Evolutionary conservation across 495 filamentous ascomycete genomes (phyloP), one percentile per base, ranked within the genome.

Genomic region (Lophium mytilinum): DNA sequence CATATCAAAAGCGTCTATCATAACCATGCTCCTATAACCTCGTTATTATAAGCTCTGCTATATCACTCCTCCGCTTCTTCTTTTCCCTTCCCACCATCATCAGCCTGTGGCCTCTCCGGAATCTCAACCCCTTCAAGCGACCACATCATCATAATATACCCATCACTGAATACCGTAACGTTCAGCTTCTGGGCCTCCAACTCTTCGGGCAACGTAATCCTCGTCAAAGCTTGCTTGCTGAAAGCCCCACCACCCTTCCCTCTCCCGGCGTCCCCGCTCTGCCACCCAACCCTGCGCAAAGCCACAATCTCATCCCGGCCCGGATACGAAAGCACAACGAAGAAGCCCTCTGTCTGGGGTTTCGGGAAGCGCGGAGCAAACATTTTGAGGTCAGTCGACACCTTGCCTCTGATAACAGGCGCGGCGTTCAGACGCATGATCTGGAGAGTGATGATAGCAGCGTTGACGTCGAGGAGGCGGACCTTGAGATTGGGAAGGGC

Each of bases 271-370:
- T 55, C 65, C 18, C 36, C 52, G 19, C 15, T 75, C 12, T 75
- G 78, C 90, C 92, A 97, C 0, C 83, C 84, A 0, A 90, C 81
- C 49, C 93, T 75, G 75, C 95, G 96, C 48, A 97, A 74, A 1
- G 86, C 92, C 6, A 95, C 63, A 5, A 97, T 75, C 58, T 95
- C 90, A 57, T 91, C 90, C 9, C 67, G 73, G 10, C 69, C 70
- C 1, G 77, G 70, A 58, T 89, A 82, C 4, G 80, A 78, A 0
- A 95, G 77, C 39, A 97, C 56, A 7, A 92, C 78, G 69, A 97
- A 96, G 80, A 83, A 97, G 1, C 94, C 91, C 69, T 98, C 93
- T 0, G 87, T 90, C 69, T 98, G 93, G 19, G 89, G 83, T 71
- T 98, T 98, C 0, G 93, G 94, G 72, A 93, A 97, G 4, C 79